Conservation (phyloP, 176 grass and related monocot species). For the Guadua angustifolia region DNA sequence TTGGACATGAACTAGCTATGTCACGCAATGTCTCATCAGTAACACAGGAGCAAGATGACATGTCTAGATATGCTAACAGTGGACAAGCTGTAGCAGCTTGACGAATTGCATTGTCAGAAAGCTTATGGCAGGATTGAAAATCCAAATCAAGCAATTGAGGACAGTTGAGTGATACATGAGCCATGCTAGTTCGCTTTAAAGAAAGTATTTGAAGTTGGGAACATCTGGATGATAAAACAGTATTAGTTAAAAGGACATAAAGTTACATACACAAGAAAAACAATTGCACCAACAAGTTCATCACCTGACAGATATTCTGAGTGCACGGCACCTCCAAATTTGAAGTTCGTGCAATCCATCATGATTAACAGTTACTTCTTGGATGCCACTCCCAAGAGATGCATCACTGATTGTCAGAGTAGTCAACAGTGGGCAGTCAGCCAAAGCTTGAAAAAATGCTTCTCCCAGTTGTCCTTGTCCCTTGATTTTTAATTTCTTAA, state of each 20-base stretch:
- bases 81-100: conserved; percentile 80
- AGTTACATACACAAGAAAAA: conserved; percentile 19
- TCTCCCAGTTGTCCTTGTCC: conserved; percentile 78
- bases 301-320: conserved; percentile 91
- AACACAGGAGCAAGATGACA: conserved; percentile 89
- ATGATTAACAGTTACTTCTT: conserved; percentile 86
- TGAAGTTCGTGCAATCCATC: conserved; percentile 74
- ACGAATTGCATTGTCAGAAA: conserved; percentile 90
- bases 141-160: conserved; percentile 85
- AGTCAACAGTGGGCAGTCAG: conserved; percentile 65
- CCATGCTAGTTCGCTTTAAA: conserved; percentile 83
- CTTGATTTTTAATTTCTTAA: conserved; percentile 75
- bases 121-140: conserved; percentile 84
- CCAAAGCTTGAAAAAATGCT: conserved; percentile 70
- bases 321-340: conserved; percentile 77
- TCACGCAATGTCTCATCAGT: conserved; percentile 93
- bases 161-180: conserved; percentile 77
- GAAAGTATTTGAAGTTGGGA: conserved; percentile 75
- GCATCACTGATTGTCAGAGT: conserved; percentile 79
- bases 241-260: conserved; percentile 28
- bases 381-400: conserved; percentile 71
- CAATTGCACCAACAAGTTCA: conserved; percentile 24
- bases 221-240: conserved; percentile 62
- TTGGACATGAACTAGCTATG: conserved; percentile 71
- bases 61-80: conserved; percentile 66